phyloP scores from a whole-genome alignment of 2,329 filamentous ascomycete genomes.

The Fusarium avenaceum region DNA sequence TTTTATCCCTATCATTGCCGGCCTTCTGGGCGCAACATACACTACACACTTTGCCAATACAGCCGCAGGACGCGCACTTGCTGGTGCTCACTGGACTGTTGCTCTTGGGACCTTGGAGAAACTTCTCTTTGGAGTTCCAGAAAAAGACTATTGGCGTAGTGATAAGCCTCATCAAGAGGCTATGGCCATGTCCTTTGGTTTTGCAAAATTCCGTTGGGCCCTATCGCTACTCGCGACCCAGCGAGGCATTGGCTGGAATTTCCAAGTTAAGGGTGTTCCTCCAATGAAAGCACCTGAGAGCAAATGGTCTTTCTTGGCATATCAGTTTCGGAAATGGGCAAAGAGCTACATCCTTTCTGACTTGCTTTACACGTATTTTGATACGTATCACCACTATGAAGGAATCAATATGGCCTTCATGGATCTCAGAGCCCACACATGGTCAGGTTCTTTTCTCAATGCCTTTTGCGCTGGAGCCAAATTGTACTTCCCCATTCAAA shows the following conservation, averaged over 20 bases:
- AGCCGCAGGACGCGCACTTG: neutral
- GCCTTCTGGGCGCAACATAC: neutral
- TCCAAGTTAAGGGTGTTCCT: neutral
- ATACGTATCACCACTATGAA: neutral
- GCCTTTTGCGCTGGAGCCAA: neutral
- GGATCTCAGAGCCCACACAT: neutral
- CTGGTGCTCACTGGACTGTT: neutral
- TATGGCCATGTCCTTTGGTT: neutral
- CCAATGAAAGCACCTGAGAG: neutral
- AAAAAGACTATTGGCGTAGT: neutral
- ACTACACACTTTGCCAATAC: neutral
- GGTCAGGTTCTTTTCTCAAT: neutral
- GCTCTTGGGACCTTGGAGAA: neutral
- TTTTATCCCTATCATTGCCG: neutral
- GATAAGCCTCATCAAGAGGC: neutral
- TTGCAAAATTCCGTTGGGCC: neutral
- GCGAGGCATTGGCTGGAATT: neutral
- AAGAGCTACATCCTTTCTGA: neutral
- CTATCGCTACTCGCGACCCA: neutral
- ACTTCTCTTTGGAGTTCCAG: neutral
- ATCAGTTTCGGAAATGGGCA: neutral
- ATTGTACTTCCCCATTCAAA: neutral
- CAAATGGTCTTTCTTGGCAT: neutral
- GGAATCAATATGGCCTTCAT: neutral
- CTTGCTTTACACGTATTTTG: neutral